These are phyloP conservation scores for Coprinopsis sp. DNA, from an alignment of 768 basidiomycete genomes.

Conservation along the genomic window DNA sequence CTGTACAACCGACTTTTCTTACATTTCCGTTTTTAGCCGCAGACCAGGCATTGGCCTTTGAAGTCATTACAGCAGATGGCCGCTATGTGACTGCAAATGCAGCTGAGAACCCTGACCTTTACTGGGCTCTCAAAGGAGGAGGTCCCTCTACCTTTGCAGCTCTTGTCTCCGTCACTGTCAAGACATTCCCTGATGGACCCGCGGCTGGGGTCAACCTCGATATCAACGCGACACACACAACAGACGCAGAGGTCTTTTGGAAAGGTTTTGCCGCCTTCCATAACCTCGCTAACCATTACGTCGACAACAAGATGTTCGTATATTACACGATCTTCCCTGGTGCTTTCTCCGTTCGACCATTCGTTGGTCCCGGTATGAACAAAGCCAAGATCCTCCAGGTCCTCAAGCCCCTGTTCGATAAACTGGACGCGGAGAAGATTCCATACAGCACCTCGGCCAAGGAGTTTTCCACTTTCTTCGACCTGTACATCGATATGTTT, in stretches of 20 bases:
- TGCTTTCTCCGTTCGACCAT: constrained; percentile 8
- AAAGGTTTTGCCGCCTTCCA: constrained; percentile 10
- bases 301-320: constrained; percentile 9
- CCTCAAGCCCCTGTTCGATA: constrained; percentile 9
- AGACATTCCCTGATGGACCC: constrained; percentile 13
- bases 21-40: constrained; percentile 5
- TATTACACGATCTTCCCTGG: constrained; percentile 9
- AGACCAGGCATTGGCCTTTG: constrained; percentile 27
- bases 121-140: constrained; percentile 33
- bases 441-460: constrained; percentile 3
- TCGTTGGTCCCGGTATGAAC: constrained; percentile 12
- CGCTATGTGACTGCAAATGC: constrained; percentile 23
- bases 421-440: constrained; percentile 4
- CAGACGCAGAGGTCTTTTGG: constrained; percentile 11
- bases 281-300: constrained; percentile 6
- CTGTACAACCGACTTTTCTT: background rate
- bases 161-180: constrained; percentile 15
- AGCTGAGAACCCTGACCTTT: constrained; percentile 34
- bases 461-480: constrained; percentile 12
- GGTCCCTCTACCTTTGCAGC: constrained; percentile 16
- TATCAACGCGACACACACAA: constrained; percentile 12
- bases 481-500: constrained; percentile 12
- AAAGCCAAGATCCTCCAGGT: constrained; percentile 4
- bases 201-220: constrained; percentile 8
- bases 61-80: constrained; percentile 37